Conservation (phyloP, 2,329 filamentous ascomycete species). For the Sclerotinia borealis region DNA sequence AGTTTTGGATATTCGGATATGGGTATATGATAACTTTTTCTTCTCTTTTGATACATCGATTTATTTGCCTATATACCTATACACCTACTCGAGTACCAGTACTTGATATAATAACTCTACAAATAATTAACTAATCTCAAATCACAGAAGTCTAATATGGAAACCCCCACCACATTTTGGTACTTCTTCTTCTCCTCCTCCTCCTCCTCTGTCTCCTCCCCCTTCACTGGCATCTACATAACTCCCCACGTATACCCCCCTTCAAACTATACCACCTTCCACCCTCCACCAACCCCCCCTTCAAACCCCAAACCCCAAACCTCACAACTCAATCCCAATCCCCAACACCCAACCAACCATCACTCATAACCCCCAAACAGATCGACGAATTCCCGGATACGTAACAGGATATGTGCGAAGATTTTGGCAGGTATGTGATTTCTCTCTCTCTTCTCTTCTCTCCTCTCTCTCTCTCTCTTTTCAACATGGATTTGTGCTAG, state of each 20-base stretch:
- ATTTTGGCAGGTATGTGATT: constrained; percentile 84
- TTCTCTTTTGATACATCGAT: background rate
- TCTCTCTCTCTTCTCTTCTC: background rate
- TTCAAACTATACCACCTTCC: background rate
- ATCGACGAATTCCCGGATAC: constrained; percentile 79
- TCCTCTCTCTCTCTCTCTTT: background rate
- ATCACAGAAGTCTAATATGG: constrained; percentile 82
- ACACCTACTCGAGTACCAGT: background rate
- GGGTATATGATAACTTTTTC: constrained; percentile 53
- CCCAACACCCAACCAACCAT: no score
- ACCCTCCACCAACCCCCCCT: background rate
- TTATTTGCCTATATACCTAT: background rate
- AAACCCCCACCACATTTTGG: constrained; percentile 95
- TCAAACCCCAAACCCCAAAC: no score
- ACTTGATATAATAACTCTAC: background rate
- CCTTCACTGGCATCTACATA: constrained; percentile 1
- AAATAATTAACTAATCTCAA: background rate
- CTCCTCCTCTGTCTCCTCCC: background rate
- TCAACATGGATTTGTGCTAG: background rate
- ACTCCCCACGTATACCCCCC: background rate
- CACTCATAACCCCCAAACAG: constrained; percentile 40
- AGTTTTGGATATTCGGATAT: constrained; percentile 97
- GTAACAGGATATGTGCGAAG: constrained; percentile 89
- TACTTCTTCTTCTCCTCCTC: constrained; percentile 41
- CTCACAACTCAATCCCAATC: no score